phyloP scores from a whole-genome alignment of 2,329 filamentous ascomycete species.

The Colletotrichum endophyticum region DNA sequence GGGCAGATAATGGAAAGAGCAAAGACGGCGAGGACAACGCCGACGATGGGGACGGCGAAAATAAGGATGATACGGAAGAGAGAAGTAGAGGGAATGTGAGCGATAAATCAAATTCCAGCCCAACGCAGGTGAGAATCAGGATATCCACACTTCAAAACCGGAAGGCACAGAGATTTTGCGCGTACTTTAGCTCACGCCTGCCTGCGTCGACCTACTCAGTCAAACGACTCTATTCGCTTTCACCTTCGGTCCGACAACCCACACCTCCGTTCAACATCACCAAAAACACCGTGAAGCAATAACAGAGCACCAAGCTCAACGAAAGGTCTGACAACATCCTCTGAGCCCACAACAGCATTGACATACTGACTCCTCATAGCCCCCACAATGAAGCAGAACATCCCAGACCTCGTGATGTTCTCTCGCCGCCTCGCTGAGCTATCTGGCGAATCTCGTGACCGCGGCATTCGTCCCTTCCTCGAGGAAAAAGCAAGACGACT shows the following conservation, averaged over 20 bases:
- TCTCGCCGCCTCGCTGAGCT: background rate
- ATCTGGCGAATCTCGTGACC: background rate
- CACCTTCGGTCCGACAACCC: background rate
- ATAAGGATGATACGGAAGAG: background rate
- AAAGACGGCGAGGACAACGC: background rate
- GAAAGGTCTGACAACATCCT: too few relatives aligned
- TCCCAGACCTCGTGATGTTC: background rate
- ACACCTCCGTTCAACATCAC: background rate
- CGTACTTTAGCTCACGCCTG: too few relatives aligned
- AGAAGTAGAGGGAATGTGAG: accelerated
- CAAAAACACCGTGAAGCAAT: background rate
- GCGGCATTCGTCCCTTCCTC: accelerated
- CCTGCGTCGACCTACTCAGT: too few relatives aligned
- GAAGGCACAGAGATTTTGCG: too few relatives aligned
- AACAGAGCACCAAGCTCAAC: accelerated
- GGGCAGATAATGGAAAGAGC: accelerated
- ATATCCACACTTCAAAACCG: too few relatives aligned
- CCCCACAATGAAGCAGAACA: accelerated
- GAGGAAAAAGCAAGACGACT: accelerated
- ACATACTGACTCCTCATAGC: background rate
- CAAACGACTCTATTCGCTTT: too few relatives aligned
- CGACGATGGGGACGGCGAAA: background rate
- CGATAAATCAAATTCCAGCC: too few relatives aligned
- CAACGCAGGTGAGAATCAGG: too few relatives aligned
- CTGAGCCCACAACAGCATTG: too few relatives aligned